Conservation (phyloP, 2,329 filamentous ascomycete species). For the Calonectria pteridis region DNA sequence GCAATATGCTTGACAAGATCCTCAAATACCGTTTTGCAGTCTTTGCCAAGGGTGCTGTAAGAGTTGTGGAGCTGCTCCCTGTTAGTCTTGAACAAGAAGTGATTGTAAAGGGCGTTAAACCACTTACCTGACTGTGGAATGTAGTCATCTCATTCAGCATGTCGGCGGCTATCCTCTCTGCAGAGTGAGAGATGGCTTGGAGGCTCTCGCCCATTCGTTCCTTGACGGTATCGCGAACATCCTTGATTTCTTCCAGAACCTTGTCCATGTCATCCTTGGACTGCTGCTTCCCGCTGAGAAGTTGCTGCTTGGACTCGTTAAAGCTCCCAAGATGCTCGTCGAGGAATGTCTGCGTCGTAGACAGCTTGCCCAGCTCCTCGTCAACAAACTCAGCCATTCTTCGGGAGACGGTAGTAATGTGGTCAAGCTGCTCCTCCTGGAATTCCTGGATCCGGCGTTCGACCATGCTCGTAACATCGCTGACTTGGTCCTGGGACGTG, state of each 20-base stretch:
- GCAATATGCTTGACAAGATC: constrained; percentile 80
- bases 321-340: constrained; percentile 77
- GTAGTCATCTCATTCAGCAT: constrained; percentile 86
- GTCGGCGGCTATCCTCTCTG: constrained; percentile 89
- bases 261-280: constrained; percentile 89
- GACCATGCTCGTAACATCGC: constrained; percentile 80
- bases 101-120: not conserved
- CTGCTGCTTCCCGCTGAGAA: constrained; percentile 75
- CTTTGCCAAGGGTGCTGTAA: constrained; percentile 84
- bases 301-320: constrained; percentile 73
- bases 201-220: constrained; percentile 86
- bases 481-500: constrained; percentile 80
- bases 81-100: constrained; percentile 26
- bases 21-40: constrained; percentile 90
- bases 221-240: constrained; percentile 90
- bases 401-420: constrained; percentile 75
- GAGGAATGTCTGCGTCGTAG: constrained; percentile 77
- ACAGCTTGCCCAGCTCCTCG: constrained; percentile 79
- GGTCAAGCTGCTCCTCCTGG: constrained; percentile 76
- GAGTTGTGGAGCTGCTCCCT: constrained; percentile 78
- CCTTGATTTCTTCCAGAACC: constrained; percentile 92
- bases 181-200: constrained; percentile 83
- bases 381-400: constrained; percentile 84
- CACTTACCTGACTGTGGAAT: constrained; percentile 78
- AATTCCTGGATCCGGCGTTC: constrained; percentile 82